Percentiles rank a stretch among this genome's conserved stretches.
These are phyloP conservation scores for Leptographium procerum DNA, from an alignment of 2,329 filamentous ascomycete species.

Conservation along the genomic window DNA sequence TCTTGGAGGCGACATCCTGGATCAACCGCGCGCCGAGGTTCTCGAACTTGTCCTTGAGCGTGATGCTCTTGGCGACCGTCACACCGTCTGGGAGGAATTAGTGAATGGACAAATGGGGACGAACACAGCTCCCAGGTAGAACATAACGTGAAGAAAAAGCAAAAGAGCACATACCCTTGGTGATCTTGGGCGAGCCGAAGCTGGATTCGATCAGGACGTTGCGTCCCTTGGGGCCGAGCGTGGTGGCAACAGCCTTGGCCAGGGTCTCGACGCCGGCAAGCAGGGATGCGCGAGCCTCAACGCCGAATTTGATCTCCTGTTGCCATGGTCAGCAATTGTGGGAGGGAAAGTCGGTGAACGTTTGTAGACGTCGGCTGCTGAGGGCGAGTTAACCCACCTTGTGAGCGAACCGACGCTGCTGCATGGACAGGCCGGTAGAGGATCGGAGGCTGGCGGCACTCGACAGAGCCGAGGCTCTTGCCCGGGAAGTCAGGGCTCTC, in stretches of 20 bases:
- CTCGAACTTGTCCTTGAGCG: constrained; percentile 97
- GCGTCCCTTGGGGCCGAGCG: constrained; percentile 92
- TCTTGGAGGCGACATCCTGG: constrained; percentile 98
- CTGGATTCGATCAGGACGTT: constrained; percentile 98
- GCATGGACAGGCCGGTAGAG: constrained; percentile 50
- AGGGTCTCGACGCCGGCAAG: constrained; percentile 94
- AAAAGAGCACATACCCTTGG: constrained; percentile 65
- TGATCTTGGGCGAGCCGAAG: constrained; percentile 99
- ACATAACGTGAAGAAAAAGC: neutral
- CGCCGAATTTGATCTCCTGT: constrained; percentile 95
- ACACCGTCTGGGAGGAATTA: constrained; percentile 50
- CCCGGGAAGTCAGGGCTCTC: constrained; percentile 75
- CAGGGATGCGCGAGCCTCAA: constrained; percentile 81
- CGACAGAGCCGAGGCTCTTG: constrained; percentile 69
- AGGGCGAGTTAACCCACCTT: constrained; percentile 64
- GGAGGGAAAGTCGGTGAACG: too few relatives aligned
- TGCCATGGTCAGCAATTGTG: constrained; percentile 10
- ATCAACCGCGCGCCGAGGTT: constrained; percentile 95
- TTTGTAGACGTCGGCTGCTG: too few relatives aligned
- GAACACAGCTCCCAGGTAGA: too few relatives aligned
- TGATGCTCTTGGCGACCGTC: constrained; percentile 79
- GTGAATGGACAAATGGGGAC: neutral
- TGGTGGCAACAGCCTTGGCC: constrained; percentile 90
- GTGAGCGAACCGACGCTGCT: constrained; percentile 93
- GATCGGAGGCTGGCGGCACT: constrained; percentile 52